These are phyloP conservation scores for Fragaria iinumae DNA, from an alignment of 306 rosid genomes.

Conservation along the genomic window DNA sequence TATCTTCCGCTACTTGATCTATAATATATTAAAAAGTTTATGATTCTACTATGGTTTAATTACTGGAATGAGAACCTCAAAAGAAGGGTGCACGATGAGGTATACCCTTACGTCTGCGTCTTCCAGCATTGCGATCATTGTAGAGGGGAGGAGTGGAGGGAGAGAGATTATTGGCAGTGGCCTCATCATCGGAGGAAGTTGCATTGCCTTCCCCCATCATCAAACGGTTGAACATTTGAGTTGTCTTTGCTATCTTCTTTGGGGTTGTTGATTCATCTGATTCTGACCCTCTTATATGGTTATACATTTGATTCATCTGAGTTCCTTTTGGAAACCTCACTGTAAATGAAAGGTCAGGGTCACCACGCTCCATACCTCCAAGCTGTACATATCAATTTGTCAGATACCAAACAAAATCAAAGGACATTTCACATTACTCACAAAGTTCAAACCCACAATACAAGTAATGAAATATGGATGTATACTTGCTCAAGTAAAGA, in stretches of 20 bases:
- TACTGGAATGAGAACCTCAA: constrained; percentile 12
- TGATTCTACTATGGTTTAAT: background rate
- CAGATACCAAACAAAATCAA: background rate
- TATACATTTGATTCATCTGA: constrained; percentile 34
- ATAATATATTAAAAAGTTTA: background rate
- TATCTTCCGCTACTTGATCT: constrained; percentile 2
- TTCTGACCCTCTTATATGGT: constrained; percentile 37
- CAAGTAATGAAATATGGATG: background rate
- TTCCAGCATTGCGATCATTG: constrained; percentile 45
- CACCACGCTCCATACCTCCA: constrained; percentile 40
- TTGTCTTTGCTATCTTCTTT: constrained; percentile 28
- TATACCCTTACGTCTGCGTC: constrained; percentile 48
- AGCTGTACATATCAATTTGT: constrained; percentile 20
- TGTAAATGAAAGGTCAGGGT: constrained; percentile 33
- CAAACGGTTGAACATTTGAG: constrained; percentile 25
- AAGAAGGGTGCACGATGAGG: constrained; percentile 53
- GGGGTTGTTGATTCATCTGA: constrained; percentile 42
- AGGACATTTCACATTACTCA: background rate
- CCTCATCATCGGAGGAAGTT: constrained; percentile 28
- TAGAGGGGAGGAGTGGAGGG: constrained; percentile 42
- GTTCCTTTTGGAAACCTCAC: constrained; percentile 25
- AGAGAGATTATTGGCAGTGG: constrained; percentile 23
- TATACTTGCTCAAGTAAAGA: background rate
- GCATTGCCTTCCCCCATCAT: constrained; percentile 22
- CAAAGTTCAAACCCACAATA: background rate